Evolutionary conservation across 495 filamentous ascomycete species (phyloP).

Genomic region (Hypoxylon lenormandii): DNA sequence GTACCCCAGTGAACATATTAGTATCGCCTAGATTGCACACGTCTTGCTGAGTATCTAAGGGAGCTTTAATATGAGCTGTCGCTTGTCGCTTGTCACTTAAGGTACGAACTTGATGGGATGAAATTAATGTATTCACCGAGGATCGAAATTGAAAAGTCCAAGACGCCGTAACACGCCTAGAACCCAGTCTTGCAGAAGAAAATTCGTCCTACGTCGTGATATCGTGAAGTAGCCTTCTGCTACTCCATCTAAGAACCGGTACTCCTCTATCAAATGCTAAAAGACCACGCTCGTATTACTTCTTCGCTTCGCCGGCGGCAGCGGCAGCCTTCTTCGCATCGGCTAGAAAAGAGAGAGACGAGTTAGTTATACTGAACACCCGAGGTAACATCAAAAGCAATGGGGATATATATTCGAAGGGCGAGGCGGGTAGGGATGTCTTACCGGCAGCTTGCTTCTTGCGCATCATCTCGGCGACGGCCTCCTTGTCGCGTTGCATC

Average conservation of each 20-base stretch:
- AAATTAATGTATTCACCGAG: conserved; percentile 26
- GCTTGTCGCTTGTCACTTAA: neutral
- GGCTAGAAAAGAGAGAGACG: conserved; percentile 49
- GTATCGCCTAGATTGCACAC: no score
- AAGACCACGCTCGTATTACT: conserved; percentile 17
- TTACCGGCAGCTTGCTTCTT: conserved; percentile 88
- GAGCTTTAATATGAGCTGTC: neutral
- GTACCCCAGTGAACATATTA: no score
- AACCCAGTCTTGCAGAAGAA: conserved; percentile 29
- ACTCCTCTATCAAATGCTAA: conserved; percentile 13
- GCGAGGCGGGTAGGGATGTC: conserved; percentile 15
- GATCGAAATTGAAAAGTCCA: conserved; percentile 31
- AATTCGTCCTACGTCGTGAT: conserved; percentile 40
- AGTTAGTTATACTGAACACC: conserved; percentile 9
- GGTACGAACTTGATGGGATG: neutral
- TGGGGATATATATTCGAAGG: neutral
- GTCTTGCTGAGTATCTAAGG: no score
- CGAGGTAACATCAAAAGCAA: no score
- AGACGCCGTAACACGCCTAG: conserved; percentile 42
- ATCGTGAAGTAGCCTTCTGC: conserved; percentile 21
- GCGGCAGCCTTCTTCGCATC: conserved; percentile 64
- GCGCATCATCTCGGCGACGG: conserved; percentile 84
- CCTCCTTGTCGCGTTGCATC: conserved; percentile 78
- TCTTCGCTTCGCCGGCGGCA: conserved; percentile 50
- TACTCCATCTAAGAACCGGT: conserved; percentile 12